These are phyloP conservation scores for Pleomassaria siparia DNA, from an alignment of 2,329 filamentous ascomycete species.

Conservation along the genomic window DNA sequence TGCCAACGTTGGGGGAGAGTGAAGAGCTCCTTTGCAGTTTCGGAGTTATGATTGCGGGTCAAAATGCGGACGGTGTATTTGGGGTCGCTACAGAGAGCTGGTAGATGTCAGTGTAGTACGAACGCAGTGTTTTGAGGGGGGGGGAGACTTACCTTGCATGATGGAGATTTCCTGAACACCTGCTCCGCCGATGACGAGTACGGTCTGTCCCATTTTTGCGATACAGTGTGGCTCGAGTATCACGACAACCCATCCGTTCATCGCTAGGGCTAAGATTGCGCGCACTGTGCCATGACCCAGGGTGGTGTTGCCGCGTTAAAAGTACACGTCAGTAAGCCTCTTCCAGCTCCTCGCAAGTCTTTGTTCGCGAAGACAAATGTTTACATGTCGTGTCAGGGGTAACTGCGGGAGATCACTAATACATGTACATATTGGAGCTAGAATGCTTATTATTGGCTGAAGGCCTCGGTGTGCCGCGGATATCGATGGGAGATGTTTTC, in stretches of 20 bases:
- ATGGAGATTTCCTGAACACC: slow-evolving; percentile 30
- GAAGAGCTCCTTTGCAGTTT: slow-evolving; percentile 36
- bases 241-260: background rate
- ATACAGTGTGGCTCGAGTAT: no score
- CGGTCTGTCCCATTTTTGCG: slow-evolving; percentile 8
- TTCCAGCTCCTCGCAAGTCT: background rate
- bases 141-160: slow-evolving; percentile 10
- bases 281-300: background rate
- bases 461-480: background rate
- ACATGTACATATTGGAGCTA: background rate
- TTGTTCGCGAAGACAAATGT: background rate
- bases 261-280: background rate
- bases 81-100: slow-evolving; percentile 34
- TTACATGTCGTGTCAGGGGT: background rate
- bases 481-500: background rate
- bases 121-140: background rate
- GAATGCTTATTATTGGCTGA: background rate
- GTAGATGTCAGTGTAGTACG: background rate
- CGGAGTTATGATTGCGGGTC: slow-evolving; percentile 10
- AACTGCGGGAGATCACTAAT: background rate
- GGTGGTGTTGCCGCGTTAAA: background rate
- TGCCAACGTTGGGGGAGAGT: slow-evolving; percentile 48
- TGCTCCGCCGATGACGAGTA: slow-evolving; percentile 29
- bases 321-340: slow-evolving; percentile 2
- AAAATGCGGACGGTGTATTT: slow-evolving; percentile 51